Evolutionary conservation across 441 rosid genomes (phyloP).

Genomic region (Biscutella laevigata): DNA sequence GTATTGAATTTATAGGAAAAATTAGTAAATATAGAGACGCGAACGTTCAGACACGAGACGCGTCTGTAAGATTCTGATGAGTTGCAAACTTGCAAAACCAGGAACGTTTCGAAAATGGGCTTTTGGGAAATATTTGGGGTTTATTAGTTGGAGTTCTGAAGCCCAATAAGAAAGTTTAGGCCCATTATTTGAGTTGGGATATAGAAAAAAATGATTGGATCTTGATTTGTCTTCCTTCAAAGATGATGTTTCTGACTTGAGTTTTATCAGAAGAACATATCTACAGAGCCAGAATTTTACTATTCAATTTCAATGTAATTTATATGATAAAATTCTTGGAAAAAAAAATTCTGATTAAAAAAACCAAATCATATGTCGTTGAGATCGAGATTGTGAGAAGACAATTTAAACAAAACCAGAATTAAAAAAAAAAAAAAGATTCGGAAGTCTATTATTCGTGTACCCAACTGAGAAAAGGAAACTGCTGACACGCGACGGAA

Average conservation of each 20-base stretch:
- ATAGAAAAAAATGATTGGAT: neutral
- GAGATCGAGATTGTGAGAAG: neutral
- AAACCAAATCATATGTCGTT: neutral
- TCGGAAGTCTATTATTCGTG: slow-evolving; percentile 11
- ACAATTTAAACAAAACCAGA: neutral
- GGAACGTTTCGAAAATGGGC: neutral
- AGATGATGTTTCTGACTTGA: too few relatives aligned
- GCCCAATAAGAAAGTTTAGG: neutral
- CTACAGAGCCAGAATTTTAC: neutral
- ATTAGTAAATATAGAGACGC: slow-evolving; percentile 1
- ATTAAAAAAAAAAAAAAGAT: neutral
- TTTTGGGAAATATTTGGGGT: neutral
- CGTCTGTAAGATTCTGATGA: neutral
- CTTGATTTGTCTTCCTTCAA: too few relatives aligned
- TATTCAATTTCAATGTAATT: too few relatives aligned
- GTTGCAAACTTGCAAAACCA: neutral
- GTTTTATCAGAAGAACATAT: neutral
- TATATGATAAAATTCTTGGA: too few relatives aligned
- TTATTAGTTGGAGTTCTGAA: neutral
- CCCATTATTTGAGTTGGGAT: neutral
- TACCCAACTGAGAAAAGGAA: neutral
- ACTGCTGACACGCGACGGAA: slow-evolving; percentile 20
- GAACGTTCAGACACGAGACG: neutral
- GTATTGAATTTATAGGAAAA: neutral
- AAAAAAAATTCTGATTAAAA: neutral